Base-by-base conservation (phyloP, 805 yeast species). In the Blastobotrys chiropterorum region DNA sequence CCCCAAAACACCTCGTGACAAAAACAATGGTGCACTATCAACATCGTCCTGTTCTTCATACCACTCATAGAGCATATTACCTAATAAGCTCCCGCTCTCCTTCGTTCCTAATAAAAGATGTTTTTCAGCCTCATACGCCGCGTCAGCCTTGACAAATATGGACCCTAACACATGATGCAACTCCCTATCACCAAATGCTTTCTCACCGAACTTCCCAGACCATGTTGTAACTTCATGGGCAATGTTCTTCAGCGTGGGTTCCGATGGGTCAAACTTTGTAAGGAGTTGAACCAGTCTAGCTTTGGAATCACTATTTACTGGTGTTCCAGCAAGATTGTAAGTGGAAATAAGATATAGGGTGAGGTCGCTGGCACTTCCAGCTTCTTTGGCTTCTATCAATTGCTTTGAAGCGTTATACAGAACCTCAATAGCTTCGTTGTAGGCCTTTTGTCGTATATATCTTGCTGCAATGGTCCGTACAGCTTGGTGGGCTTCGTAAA, bases 401-500 rank as follows among this genome's bases (percentile, higher is more conserved):
- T 83, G 79, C 54, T 79, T 71, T 0, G 95, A 78, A 42, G 92
- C 90, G 58, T 82, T 81, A 60, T 80, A 80, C 31, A 92, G 74
- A 52, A 90, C 70, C 47, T 86, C 90, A 48, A 81, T 75, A 7
- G 97, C 96, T 40, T 85, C 83, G 2, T 69, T 71, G 65, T 77
- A 87, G 53, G 84, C 80, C 54, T 81, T 80, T 20, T 82, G 65
- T 56, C 86, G 80, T 43, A 86, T 84, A 63, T 86, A 85, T 64
- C 99, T 76, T 59, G 90, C 90, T 42, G 87, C 86, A 50, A 92
- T 86, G 3, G 98, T 89, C 62, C 97, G 75, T 48, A 94, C 76
- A 0, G 96, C 90, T 68, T 94, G 98, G 66, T 92, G 97, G 0
- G 98, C 98, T 66, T 94, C 99, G 66, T 92, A 92, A 70, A 77